Percentiles rank a stretch among this genome's conserved stretches.
phyloP scores from a whole-genome alignment of 352 stramenopile genomes.

The Pythium folliculosum region DNA sequence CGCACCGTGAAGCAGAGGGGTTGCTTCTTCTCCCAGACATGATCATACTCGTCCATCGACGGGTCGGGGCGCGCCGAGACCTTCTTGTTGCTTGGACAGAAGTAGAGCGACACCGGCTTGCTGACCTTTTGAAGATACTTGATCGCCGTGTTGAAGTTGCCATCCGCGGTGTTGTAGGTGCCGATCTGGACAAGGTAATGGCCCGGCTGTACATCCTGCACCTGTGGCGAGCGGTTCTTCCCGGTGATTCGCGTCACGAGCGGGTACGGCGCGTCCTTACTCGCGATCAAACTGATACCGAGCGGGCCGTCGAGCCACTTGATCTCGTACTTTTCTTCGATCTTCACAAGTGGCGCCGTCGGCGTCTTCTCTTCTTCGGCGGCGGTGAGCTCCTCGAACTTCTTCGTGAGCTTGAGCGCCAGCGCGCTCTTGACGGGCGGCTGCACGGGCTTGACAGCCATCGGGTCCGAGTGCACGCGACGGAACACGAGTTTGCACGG shows the following conservation, averaged over 20 bases:
- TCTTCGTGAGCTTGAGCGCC: slow-evolving; percentile 67
- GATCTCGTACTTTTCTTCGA: slow-evolving; percentile 86
- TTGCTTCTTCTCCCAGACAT: slow-evolving; percentile 90
- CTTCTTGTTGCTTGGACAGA: slow-evolving; percentile 84
- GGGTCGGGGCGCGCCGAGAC: slow-evolving; percentile 68
- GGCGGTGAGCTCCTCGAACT: slow-evolving; percentile 75
- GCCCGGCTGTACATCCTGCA: slow-evolving; percentile 84
- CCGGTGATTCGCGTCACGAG: slow-evolving; percentile 87
- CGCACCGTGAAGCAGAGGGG: slow-evolving; percentile 81
- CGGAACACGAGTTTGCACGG: slow-evolving; percentile 79
- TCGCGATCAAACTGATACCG: slow-evolving; percentile 86
- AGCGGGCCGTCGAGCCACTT: slow-evolving; percentile 87
- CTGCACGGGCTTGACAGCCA: slow-evolving; percentile 78
- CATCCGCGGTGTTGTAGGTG: slow-evolving; percentile 78
- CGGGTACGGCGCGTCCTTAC: slow-evolving; percentile 85
- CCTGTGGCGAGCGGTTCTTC: slow-evolving; percentile 86
- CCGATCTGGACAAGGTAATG: slow-evolving; percentile 89
- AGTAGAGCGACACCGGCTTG: slow-evolving; percentile 84
- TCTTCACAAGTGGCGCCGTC: slow-evolving; percentile 62
- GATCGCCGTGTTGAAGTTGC: slow-evolving; percentile 89
- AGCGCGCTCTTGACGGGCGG: slow-evolving; percentile 69
- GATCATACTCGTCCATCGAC: slow-evolving; percentile 76
- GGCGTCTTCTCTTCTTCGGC: slow-evolving; percentile 75
- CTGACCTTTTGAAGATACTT: slow-evolving; percentile 89
- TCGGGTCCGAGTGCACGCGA: slow-evolving; percentile 65